Evolutionary conservation across 2,329 filamentous ascomycete species (phyloP).

Genomic region (Colletotrichum sp.): DNA sequence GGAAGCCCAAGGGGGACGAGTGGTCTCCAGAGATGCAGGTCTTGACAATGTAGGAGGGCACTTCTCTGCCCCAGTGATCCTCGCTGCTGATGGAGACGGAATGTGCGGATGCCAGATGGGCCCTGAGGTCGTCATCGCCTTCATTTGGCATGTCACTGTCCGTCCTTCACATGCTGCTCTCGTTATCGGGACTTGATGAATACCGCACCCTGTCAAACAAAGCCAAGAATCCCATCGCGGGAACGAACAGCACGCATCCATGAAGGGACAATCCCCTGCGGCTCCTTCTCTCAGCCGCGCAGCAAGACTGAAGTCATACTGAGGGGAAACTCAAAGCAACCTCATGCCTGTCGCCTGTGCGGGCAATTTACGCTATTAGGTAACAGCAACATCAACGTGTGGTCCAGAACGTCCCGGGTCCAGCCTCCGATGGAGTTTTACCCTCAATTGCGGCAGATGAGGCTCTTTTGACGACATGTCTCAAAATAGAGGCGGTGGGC

Average conservation of each 20-base stretch:
- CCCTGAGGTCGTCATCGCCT: background rate
- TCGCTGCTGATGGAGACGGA: background rate
- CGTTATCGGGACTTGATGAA: background rate
- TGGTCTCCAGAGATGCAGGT: background rate
- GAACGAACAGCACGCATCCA: background rate
- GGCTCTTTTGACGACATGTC: constrained; percentile 3
- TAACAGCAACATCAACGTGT: background rate
- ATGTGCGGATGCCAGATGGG: background rate
- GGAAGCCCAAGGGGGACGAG: background rate
- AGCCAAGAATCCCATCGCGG: background rate
- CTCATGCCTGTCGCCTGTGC: background rate
- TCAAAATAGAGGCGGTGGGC: background rate
- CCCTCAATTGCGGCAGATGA: background rate
- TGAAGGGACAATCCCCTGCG: background rate
- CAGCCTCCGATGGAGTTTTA: background rate
- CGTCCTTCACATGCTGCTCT: background rate
- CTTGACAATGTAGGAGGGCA: background rate
- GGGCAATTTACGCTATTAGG: background rate
- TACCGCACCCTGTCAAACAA: background rate
- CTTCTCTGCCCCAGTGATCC: background rate
- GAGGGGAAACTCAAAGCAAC: background rate
- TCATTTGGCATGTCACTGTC: background rate
- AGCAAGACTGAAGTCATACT: background rate
- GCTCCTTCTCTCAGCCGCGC: background rate
- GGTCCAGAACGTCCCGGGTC: background rate